Evolutionary conservation across 352 stramenopile genomes (phyloP).

Genomic region (Pythium rhizo-oryzae): DNA sequence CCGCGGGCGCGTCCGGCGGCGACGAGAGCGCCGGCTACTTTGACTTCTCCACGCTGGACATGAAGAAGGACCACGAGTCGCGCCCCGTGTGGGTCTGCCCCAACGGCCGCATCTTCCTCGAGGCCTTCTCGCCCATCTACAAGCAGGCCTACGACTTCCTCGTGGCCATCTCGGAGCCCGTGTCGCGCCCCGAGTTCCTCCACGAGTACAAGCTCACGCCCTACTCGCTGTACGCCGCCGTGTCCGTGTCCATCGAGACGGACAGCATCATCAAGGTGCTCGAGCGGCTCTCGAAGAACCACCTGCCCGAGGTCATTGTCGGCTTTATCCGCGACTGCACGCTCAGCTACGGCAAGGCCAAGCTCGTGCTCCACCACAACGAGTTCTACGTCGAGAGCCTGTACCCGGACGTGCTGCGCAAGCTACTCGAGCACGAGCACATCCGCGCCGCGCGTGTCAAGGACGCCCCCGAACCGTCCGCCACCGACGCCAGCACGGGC

Average conservation of each 20-base stretch:
- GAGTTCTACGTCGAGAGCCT: conserved; percentile 98
- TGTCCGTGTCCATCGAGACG: conserved; percentile 99
- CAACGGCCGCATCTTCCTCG: conserved; percentile 98
- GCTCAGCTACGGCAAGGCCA: conserved; percentile 97
- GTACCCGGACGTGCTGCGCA: conserved; percentile 94
- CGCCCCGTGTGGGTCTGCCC: conserved; percentile 95
- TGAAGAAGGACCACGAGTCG: conserved; percentile 86
- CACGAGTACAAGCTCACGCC: conserved; percentile 99
- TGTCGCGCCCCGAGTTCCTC: conserved; percentile 97
- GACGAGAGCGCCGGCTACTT: conserved; percentile 59
- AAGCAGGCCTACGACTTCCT: conserved; percentile 99
- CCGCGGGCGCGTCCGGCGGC: conserved; percentile 43
- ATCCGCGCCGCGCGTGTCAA: conserved; percentile 93
- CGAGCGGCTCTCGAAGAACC: conserved; percentile 96
- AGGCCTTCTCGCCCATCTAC: conserved; percentile 97
- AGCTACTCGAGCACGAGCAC: conserved; percentile 95
- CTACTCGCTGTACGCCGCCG: conserved; percentile 98
- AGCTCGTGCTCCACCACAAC: conserved; percentile 97
- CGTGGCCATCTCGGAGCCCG: conserved; percentile 98
- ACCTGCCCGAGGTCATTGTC: conserved; percentile 92
- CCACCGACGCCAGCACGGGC: conserved; percentile 4
- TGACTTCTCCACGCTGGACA: conserved; percentile 77
- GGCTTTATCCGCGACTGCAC: conserved; percentile 97
- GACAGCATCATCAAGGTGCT: conserved; percentile 97
- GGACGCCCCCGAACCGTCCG: conserved; percentile 46